phyloP scores from a whole-genome alignment of 768 basidiomycete genomes.

The Boletus huronensis region DNA sequence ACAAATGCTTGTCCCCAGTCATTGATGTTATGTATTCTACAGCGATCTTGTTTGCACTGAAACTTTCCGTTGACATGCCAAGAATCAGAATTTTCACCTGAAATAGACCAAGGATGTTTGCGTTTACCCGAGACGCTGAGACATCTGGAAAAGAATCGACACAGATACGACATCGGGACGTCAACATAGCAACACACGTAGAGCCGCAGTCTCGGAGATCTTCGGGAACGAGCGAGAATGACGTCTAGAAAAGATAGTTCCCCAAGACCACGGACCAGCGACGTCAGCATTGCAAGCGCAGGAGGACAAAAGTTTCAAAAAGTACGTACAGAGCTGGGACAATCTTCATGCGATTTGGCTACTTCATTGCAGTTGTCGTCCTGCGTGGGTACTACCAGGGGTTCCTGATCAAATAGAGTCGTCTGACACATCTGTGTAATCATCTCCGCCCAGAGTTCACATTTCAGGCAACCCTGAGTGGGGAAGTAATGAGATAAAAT shows the following conservation, averaged over 20 bases:
- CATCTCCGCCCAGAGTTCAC: conserved; percentile 7
- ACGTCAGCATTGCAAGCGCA: neutral
- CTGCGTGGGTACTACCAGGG: neutral
- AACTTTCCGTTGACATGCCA: conserved; percentile 1
- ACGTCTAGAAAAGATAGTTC: neutral
- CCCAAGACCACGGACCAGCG: neutral
- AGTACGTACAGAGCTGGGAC: neutral
- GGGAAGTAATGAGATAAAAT: conserved; percentile 1
- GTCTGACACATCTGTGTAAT: conserved; percentile 1
- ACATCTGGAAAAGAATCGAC: neutral
- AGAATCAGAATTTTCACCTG: neutral
- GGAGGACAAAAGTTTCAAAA: neutral
- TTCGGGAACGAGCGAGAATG: neutral
- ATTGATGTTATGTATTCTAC: neutral
- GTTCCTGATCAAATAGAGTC: neutral
- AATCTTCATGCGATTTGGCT: neutral
- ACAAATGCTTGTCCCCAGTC: neutral
- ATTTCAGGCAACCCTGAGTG: conserved; percentile 4
- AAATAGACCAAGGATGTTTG: neutral
- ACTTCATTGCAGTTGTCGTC: conserved; percentile 1
- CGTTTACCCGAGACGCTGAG: conserved; percentile 3
- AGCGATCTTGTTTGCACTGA: neutral
- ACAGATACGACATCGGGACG: neutral
- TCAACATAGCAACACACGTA: neutral
- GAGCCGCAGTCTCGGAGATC: conserved; percentile 1